Evolutionary conservation across 176 grass and related monocot species (phyloP).

Genomic region (Neostapfia colusana): DNA sequence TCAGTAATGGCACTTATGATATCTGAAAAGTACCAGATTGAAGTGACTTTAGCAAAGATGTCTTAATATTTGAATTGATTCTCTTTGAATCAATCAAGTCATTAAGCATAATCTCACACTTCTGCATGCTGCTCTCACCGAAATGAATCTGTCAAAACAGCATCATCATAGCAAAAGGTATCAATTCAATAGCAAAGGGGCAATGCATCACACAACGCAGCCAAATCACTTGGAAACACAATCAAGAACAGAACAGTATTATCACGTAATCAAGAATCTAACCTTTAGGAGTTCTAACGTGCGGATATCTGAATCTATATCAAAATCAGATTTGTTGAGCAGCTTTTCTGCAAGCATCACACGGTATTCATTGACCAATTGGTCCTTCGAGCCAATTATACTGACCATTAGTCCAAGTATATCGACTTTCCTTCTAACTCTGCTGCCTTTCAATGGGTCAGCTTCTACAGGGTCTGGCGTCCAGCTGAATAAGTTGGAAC

Average conservation of each 20-base stretch:
- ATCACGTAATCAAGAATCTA: constrained; percentile 32
- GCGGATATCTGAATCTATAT: constrained; percentile 98
- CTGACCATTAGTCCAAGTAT: constrained; percentile 96
- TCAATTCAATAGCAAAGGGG: constrained; percentile 25
- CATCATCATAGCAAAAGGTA: constrained; percentile 9
- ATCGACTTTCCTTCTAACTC: constrained; percentile 91
- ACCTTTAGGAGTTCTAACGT: constrained; percentile 99
- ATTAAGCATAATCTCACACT: constrained; percentile 99
- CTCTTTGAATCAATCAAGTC: constrained; percentile 98
- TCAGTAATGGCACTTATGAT: constrained; percentile 28
- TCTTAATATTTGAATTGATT: constrained; percentile 97
- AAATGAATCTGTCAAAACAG: constrained; percentile 85
- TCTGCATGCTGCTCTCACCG: constrained; percentile 97
- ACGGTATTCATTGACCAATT: constrained; percentile 92
- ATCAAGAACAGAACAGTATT: not conserved
- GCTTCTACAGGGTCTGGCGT: constrained; percentile 92
- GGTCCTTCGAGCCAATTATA: constrained; percentile 97
- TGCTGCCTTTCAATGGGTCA: constrained; percentile 85
- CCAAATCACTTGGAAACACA: constrained; percentile 28
- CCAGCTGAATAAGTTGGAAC: constrained; percentile 65
- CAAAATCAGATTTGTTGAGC: constrained; percentile 93
- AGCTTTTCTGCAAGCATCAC: constrained; percentile 98
- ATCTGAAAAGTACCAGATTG: constrained; percentile 44
- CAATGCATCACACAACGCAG: constrained; percentile 11
- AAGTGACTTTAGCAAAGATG: constrained; percentile 54